Conservation (phyloP, 2,329 filamentous ascomycete species). For the Biscogniauxia sp. region DNA sequence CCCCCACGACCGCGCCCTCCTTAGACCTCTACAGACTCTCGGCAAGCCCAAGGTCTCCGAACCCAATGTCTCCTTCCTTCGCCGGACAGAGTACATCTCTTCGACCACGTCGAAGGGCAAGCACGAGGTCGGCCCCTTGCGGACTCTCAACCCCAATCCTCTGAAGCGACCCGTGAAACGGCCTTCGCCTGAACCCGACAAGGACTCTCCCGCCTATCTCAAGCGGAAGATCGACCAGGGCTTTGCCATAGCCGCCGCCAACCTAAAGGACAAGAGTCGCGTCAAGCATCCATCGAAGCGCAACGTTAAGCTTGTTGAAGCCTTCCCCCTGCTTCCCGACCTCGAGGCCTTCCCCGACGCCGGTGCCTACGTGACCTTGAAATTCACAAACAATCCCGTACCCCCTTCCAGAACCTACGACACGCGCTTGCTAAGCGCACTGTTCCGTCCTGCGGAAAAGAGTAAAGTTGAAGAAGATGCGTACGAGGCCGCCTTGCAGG, state of each 20-base stretch:
- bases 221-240: conserved; percentile 64
- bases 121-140: conserved; percentile 52
- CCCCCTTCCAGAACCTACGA: conserved; percentile 53
- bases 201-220: conserved; percentile 64
- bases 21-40: conserved; percentile 79
- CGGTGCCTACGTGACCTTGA: conserved; percentile 67
- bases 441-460: conserved; percentile 60
- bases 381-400: conserved; percentile 66
- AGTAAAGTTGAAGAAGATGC: conserved; percentile 53
- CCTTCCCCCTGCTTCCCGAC: conserved; percentile 62
- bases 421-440: conserved; percentile 57
- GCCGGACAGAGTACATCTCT: conserved; percentile 93
- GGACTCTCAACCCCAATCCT: conserved; percentile 44
- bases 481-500: conserved; percentile 49
- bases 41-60: conserved; percentile 79
- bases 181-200: conserved; percentile 56
- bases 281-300: conserved; percentile 60
- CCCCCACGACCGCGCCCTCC: conserved; percentile 77
- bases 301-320: conserved; percentile 57
- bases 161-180: conserved; percentile 44
- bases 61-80: conserved; percentile 85
- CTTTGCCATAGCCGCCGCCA: conserved; percentile 54
- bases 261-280: conserved; percentile 52
- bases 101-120: conserved; percentile 50
- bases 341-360: conserved; percentile 68